Evolutionary conservation across 305 asterid species (phyloP), one percentile per base, ranked within the genome.

Genomic region (Ilex paraguariensis): DNA sequence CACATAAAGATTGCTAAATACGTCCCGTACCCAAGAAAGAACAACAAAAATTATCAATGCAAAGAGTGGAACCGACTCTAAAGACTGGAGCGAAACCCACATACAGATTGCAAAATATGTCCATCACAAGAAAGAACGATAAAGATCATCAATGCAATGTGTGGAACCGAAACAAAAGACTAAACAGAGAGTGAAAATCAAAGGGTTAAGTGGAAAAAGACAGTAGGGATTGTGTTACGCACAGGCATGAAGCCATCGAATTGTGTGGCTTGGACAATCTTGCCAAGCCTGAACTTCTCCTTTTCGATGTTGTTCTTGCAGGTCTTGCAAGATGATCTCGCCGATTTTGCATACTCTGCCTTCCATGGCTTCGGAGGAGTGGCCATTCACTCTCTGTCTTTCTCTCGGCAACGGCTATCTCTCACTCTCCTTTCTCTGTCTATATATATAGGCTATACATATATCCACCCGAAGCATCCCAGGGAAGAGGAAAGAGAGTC

Each of bases 211-310:
- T 6, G 56, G 61, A 33, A 39, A 53, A 62, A 54, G 54, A 61
- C 0, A 59, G 28, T 32, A 28, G 36, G 4, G 51, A 57, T 11
- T 3, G 36, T 21, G 1, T 56, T 52, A 48, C 59, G 51, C 83
- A 93, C 99, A 59, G 96, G 95, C 95, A 93, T 87, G 71, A 90
- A 71, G 44, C 99, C 97, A 77, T 93, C 99, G 62, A 87, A 88
- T n/a, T 93, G 90, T 56, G 89, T 67, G 63, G 96, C 77, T 70
- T 90, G 95, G 55, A 93, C 95, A 96, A 93, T 90, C 71, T 90
- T 93, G 2, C 96, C 99, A 40, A 93, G 95, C 79, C 99, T 80
- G 52, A 93, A 79, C 10, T 16, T 72, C 75, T 93, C 99, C 77
- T 90, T 93, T 0, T 73, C 81, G 70, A 90, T 90, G 66, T 76